phyloP scores from a whole-genome alignment of 306 rosid genomes.

The Sindora glabra region DNA sequence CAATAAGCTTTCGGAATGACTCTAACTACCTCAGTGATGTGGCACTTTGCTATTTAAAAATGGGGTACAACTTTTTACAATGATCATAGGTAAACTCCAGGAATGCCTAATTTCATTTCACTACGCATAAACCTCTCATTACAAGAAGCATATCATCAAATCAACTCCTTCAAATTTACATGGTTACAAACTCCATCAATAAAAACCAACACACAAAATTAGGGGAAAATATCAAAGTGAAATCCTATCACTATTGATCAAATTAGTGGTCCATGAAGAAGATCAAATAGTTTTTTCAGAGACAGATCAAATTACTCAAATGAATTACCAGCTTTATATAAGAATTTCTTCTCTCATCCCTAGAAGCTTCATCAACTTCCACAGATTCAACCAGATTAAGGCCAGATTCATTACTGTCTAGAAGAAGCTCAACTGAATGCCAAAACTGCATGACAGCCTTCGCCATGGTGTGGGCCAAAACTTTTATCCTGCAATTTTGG shows the following conservation, averaged over 20 bases:
- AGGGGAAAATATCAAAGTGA: background rate
- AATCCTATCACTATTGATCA: slow-evolving; percentile 12
- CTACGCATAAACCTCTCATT: too few relatives aligned
- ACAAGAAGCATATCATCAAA: too few relatives aligned
- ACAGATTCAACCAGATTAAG: slow-evolving; percentile 24
- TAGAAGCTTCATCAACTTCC: slow-evolving; percentile 34
- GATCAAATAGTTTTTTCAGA: background rate
- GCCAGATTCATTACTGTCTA: slow-evolving; percentile 25
- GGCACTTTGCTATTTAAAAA: too few relatives aligned
- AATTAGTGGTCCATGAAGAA: slow-evolving; percentile 1
- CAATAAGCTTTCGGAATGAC: too few relatives aligned
- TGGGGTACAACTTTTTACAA: too few relatives aligned
- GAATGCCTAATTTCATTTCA: too few relatives aligned
- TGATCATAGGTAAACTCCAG: too few relatives aligned
- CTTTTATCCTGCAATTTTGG: slow-evolving; percentile 40
- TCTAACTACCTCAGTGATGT: too few relatives aligned
- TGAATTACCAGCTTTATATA: slow-evolving; percentile 31
- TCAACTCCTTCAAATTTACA: background rate
- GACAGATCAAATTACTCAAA: slow-evolving; percentile 10
- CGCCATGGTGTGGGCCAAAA: slow-evolving; percentile 69
- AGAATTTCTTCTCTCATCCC: slow-evolving; percentile 27
- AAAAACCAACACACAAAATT: background rate
- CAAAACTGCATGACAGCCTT: slow-evolving; percentile 92
- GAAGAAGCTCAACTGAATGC: slow-evolving; percentile 72
- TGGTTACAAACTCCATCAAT: background rate